Base-by-base conservation (phyloP, 108 stramenopile species). In the Skeletonema grethae region DNA sequence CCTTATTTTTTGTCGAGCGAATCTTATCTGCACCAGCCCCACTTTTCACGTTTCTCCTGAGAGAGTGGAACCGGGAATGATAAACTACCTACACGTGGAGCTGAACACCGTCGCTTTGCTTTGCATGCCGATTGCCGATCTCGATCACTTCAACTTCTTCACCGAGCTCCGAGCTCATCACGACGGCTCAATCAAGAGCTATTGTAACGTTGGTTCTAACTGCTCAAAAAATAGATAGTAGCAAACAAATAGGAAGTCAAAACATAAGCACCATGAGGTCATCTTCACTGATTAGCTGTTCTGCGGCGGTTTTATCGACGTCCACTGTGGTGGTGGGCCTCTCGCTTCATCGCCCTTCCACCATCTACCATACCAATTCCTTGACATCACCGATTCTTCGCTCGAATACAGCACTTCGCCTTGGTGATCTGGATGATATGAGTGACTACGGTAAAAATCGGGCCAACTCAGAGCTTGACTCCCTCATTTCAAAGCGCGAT, bases 401-500 rank as follows among this genome's bases (percentile, higher is more conserved):
- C 50, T 53, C 50, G 7, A 53, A 53, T 22, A 53, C 50, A 8
- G 50, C 50, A 53, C 53, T 39, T 32, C 79, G 70, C 29, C 57
- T 62, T 39, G 73, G 71, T 56, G 60, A 29, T 61, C 65, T 20
- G 11, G 69, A 65, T 15, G 46, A 69, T 43, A 22, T 70, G 18
- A 65, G 70, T 22, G 66, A 61, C 13, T 72, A 67, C 38, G 65
- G 65, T 28, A 65, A 48, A 31, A 15, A 64, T 32, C 62, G 55
- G 46, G 24, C 18, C 20, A 18, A 61, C 5, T 79, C 77, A 24
- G 80, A 82, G 24, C 60, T 82, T 7, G 73, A 70, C 41, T 22
- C 57, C 3, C 77, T 82, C 34, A 68, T 62, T 22, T 58, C 61
- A 7, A 74, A 75, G 48, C 72, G 82, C 4, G 77, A 78, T 6